These are phyloP conservation scores for Cystofilobasidium macerans DNA, from an alignment of 768 basidiomycete genomes.

Conservation along the genomic window DNA sequence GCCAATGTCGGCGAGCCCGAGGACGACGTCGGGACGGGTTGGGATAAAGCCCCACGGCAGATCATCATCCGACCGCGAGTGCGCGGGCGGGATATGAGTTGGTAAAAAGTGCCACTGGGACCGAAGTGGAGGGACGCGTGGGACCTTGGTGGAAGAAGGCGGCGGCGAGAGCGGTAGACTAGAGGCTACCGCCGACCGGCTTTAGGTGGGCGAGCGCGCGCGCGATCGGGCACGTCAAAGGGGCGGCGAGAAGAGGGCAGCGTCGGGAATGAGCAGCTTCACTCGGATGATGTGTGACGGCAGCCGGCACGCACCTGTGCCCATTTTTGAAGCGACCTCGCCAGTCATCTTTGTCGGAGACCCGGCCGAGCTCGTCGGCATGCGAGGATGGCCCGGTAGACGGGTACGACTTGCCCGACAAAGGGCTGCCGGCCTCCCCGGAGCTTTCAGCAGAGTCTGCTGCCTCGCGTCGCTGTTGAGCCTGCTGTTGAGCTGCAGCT, in stretches of 20 bases:
- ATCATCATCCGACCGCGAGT: not conserved
- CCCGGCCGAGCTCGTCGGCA: conserved; percentile 1
- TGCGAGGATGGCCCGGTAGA: not conserved
- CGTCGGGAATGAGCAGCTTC: too few species aligned
- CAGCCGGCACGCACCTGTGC: not conserved
- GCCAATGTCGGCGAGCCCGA: not conserved
- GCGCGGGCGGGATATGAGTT: not conserved
- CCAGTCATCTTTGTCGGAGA: not conserved
- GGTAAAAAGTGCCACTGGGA: not conserved
- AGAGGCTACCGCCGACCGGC: too few species aligned
- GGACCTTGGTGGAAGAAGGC: not conserved
- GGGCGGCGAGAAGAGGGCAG: not conserved
- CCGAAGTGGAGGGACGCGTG: not conserved
- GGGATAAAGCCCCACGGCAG: not conserved
- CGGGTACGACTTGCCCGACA: too few species aligned
- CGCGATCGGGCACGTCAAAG: not conserved
- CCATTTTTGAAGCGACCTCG: not conserved
- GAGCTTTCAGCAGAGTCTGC: not conserved
- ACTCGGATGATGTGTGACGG: too few species aligned
- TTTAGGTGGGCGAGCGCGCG: not conserved
- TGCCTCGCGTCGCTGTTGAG: not conserved
- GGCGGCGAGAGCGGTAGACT: not conserved
- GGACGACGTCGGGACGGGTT: not conserved
- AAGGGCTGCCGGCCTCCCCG: too few species aligned
- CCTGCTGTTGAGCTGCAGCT: not conserved